Percentiles rank a stretch among this genome's conserved stretches.
Evolutionary conservation across 1,284 basidiomycete genomes (phyloP).

Genomic region (Waitea zeae): DNA sequence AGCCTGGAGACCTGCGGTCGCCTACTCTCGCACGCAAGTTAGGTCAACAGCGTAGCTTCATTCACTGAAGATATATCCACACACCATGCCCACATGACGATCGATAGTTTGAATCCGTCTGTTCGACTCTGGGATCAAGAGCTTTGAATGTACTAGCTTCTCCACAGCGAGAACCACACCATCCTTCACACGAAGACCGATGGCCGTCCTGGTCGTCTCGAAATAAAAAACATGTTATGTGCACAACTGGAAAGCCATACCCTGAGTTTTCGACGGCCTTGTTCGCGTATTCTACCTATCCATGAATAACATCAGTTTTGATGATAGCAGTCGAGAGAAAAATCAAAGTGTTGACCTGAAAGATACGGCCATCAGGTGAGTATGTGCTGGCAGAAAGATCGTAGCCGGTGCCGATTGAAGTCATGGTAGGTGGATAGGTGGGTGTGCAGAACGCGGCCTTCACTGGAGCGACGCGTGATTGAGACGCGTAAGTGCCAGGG

Average conservation of each 20-base stretch:
- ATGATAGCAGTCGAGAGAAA: background rate
- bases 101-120: conserved; percentile 88
- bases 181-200: conserved; percentile 85
- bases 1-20: conserved; percentile 85
- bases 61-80: background rate
- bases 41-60: background rate
- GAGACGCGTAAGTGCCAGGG: background rate
- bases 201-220: conserved; percentile 60
- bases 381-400: conserved; percentile 98
- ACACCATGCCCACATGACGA: conserved; percentile 80
- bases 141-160: conserved; percentile 95
- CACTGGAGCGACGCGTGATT: conserved; percentile 1
- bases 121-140: conserved; percentile 88
- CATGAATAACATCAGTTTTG: conserved; percentile 6
- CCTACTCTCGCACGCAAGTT: conserved; percentile 24
- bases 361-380: conserved; percentile 95
- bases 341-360: conserved; percentile 47
- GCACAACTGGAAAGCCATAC: conserved; percentile 28
- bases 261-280: conserved; percentile 99
- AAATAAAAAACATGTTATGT: too few relatives aligned
- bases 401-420: conserved; percentile 96
- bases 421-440: conserved; percentile 44
- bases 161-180: conserved; percentile 93
- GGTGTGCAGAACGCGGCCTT: conserved; percentile 1
- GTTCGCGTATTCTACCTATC: conserved; percentile 90